Evolutionary conservation across 129 eudicot species (phyloP).

Genomic region (Sambucus nigra): DNA sequence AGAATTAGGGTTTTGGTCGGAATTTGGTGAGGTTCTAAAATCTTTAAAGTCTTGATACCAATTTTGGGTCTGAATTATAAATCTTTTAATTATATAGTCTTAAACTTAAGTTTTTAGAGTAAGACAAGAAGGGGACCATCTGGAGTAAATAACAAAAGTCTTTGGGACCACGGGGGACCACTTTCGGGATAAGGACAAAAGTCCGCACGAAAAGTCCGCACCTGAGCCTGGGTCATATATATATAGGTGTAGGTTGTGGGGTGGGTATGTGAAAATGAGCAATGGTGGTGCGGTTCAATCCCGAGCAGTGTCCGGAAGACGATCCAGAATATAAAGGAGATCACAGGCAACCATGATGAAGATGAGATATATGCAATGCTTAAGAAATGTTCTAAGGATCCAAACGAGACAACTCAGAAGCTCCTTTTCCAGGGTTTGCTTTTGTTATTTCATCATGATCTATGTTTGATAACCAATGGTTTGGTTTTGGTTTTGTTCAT

Average conservation of each 20-base stretch:
- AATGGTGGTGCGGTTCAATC: conserved; percentile 56
- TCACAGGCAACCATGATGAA: conserved; percentile 66
- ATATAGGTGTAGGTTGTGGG: not conserved
- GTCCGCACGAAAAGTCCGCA: too few species aligned
- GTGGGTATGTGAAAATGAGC: conserved; percentile 30
- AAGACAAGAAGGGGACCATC: too few species aligned
- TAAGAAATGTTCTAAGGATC: conserved; percentile 85
- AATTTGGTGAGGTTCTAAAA: too few species aligned
- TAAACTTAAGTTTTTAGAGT: too few species aligned
- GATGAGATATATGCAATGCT: conserved; percentile 90
- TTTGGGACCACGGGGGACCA: too few species aligned
- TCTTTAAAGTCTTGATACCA: too few species aligned
- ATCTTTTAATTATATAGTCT: too few species aligned
- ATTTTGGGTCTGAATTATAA: too few species aligned
- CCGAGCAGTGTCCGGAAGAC: conserved; percentile 52
- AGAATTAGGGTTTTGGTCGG: too few species aligned
- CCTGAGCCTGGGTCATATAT: too few species aligned
- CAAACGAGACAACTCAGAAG: conserved; percentile 81
- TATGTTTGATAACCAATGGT: conserved; percentile 6
- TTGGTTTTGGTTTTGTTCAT: not conserved
- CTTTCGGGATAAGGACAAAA: too few species aligned
- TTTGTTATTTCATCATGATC: conserved; percentile 8
- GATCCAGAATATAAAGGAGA: conserved; percentile 90
- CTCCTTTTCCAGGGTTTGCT: conserved; percentile 59
- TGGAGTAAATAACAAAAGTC: too few species aligned